A percentile compares a stretch with the other conserved stretches of the same genome.
These are phyloP conservation scores for Glomus cerebriforme DNA, from an alignment of 192 early-diverging fungal species.

Conservation along the genomic window DNA sequence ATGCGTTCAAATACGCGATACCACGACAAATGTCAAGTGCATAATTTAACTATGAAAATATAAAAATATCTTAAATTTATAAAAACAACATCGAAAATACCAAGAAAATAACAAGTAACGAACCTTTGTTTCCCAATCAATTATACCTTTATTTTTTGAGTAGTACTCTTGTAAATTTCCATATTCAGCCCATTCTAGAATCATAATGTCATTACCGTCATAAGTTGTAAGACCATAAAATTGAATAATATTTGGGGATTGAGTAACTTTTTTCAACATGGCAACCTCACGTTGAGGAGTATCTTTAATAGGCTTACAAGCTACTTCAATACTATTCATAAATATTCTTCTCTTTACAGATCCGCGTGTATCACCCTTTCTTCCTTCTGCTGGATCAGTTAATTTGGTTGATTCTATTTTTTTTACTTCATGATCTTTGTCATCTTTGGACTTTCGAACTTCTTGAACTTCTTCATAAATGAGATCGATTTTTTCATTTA, in stretches of 20 bases:
- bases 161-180: constrained; percentile 16
- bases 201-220: neutral
- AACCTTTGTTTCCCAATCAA: neutral
- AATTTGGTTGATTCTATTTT: too few species aligned
- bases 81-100: neutral
- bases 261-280: neutral
- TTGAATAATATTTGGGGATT: constrained; percentile 1
- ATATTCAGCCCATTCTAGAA: constrained; percentile 26
- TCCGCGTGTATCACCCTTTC: neutral
- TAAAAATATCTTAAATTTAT: neutral
- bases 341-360: neutral
- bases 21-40: constrained; percentile 29
- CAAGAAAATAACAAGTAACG: neutral
- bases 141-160: neutral
- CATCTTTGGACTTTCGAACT: too few species aligned
- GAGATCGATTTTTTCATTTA: too few species aligned
- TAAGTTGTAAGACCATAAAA: constrained; percentile 7
- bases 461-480: too few species aligned
- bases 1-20: constrained; percentile 9
- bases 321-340: neutral
- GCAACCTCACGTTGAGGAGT: neutral
- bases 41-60: neutral
- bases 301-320: neutral
- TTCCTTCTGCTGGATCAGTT: neutral
- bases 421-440: too few species aligned